Evolutionary conservation across 2,329 filamentous ascomycete genomes (phyloP).

Genomic region (Chrysoporthe austroafricana): DNA sequence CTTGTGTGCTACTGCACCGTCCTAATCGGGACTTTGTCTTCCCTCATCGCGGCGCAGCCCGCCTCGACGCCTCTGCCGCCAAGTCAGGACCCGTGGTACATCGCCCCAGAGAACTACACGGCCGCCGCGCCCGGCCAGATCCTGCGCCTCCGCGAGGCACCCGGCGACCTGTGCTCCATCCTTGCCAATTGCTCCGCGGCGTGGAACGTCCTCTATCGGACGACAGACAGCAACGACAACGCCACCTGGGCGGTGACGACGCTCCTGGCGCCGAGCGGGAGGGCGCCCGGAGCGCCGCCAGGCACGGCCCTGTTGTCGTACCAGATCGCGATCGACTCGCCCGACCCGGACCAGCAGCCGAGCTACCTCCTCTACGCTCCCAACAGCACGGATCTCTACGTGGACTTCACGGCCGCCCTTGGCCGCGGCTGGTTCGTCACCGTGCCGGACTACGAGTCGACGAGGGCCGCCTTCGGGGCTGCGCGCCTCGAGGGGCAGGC

Average conservation of each 20-base stretch:
- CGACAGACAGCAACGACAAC: not conserved
- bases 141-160: not conserved
- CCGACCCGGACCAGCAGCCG: not conserved
- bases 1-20: not conserved
- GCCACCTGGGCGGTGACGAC: slow-evolving; percentile 3
- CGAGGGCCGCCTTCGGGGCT: not conserved
- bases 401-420: slow-evolving; percentile 1
- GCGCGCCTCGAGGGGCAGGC: not conserved
- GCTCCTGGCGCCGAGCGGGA: not conserved
- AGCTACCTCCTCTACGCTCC: slow-evolving; percentile 1
- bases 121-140: not conserved
- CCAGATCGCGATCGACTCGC: not conserved
- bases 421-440: slow-evolving; percentile 7
- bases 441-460: slow-evolving; percentile 4
- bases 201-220: slow-evolving; percentile 1
- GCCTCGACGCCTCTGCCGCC: not conserved
- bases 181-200: not conserved
- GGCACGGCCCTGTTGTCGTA: not conserved
- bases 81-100: slow-evolving; percentile 1
- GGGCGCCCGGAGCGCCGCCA: not conserved
- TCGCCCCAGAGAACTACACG: not conserved
- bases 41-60: not conserved
- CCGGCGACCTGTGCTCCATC: not conserved
- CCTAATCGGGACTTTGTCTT: not conserved
- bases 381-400: not conserved